Conservation (phyloP, 768 basidiomycete species). For the Boletus coccyginus region DNA sequence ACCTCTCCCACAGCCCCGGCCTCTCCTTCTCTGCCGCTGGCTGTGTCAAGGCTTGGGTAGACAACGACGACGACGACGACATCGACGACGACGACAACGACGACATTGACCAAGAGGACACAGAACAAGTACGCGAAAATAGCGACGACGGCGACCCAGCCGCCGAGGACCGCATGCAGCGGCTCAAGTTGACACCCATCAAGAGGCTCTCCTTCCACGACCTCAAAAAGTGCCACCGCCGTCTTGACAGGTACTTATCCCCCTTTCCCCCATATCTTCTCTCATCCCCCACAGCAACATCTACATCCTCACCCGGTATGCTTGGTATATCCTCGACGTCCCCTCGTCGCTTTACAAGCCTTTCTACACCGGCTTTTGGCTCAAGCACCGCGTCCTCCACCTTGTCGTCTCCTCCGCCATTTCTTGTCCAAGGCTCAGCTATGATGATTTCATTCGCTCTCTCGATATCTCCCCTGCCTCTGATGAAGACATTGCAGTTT, state of each 20-base stretch:
- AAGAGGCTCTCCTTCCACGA: slow-evolving; percentile 49
- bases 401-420: slow-evolving; percentile 41
- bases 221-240: slow-evolving; percentile 17
- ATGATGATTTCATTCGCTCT: slow-evolving; percentile 37
- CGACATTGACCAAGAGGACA: slow-evolving; percentile 21
- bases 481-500: slow-evolving; percentile 31
- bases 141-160: neutral
- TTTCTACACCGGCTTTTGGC: slow-evolving; percentile 48
- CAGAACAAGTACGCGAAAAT: slow-evolving; percentile 7
- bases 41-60: slow-evolving; percentile 38
- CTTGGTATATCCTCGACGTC: slow-evolving; percentile 67
- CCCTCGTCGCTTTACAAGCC: slow-evolving; percentile 46
- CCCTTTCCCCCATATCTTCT: neutral
- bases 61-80: slow-evolving; percentile 29
- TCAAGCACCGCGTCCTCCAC: slow-evolving; percentile 48
- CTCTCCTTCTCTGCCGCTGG: slow-evolving; percentile 37
- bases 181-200: slow-evolving; percentile 43
- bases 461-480: slow-evolving; percentile 32
- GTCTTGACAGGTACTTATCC: slow-evolving; percentile 43
- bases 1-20: slow-evolving; percentile 21
- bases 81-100: slow-evolving; percentile 19
- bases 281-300: slow-evolving; percentile 48
- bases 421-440: slow-evolving; percentile 34
- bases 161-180: slow-evolving; percentile 19
- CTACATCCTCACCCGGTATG: slow-evolving; percentile 56